phyloP scores from a whole-genome alignment of 257 asterid species.

The Capsicum pubescens region DNA sequence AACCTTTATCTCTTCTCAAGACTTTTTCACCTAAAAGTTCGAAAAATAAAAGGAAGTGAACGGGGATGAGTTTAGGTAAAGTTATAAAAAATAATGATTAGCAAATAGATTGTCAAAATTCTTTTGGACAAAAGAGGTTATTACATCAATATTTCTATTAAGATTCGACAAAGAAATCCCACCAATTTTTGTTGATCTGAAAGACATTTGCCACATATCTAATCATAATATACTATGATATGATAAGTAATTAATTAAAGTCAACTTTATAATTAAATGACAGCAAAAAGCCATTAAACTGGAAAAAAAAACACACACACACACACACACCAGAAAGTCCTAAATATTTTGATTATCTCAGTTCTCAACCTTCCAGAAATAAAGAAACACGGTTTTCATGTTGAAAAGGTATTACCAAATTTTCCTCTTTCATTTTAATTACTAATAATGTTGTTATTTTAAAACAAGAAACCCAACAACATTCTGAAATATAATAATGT shows the following conservation, averaged over 20 bases:
- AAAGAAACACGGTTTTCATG: conserved; percentile 7
- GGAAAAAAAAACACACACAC: background rate
- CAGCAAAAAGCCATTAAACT: background rate
- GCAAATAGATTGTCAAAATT: conserved; percentile 21
- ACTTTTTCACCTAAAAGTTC: background rate
- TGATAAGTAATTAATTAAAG: conserved; percentile 13
- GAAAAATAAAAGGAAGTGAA: background rate
- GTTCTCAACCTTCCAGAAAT: conserved; percentile 16
- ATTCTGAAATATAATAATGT: background rate
- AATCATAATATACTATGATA: background rate
- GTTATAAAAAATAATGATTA: background rate
- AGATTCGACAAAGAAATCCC: conserved; percentile 24
- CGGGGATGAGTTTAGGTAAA: background rate
- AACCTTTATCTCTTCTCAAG: background rate
- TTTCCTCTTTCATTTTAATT: conserved; percentile 4
- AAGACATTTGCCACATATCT: background rate
- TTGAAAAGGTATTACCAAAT: conserved; percentile 17
- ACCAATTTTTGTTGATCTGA: conserved; percentile 25
- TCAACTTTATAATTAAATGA: background rate
- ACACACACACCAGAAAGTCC: conserved; percentile 1
- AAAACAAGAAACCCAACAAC: background rate
- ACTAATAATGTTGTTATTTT: background rate
- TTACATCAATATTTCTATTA: conserved; percentile 5
- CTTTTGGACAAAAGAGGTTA: conserved; percentile 21
- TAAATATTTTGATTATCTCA: background rate